Evolutionary conservation across 1,284 basidiomycete species (phyloP), one percentile per base, ranked within the genome.

Genomic region (Caloboletus firmus): DNA sequence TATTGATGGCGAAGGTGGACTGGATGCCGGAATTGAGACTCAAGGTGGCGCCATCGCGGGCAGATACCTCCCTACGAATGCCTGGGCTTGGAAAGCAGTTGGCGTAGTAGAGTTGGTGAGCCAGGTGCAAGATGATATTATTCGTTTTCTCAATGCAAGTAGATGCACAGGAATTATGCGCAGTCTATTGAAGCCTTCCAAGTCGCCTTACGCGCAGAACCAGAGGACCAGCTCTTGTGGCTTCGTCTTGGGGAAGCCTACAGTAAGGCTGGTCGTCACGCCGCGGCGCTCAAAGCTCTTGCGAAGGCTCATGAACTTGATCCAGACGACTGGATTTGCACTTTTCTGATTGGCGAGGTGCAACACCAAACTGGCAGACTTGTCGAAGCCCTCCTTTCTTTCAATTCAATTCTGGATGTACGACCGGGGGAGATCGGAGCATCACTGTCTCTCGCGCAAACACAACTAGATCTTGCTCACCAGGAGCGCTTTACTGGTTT

Each of bases 21-120:
- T 88, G 18, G 82, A 86, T 62, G 84, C 81, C 31, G 84, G 85
- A 0, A 70, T 81, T 15, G 75, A 77, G 31, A 78, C 77, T 18
- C 69, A 75, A 22, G 77, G 76, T 40, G 68, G 76, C 42, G 76
- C 73, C 44, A 74, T 77, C 0, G 72, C 71, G 35, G 76, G 73
- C 40, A 76, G 81, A 58, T 84, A 84, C 69, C 79, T 87, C 32
- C 91, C 93, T 0, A 85, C 84, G 40, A 95, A 95, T 63, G 83
- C 89, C 3, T 99, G 97, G 97, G 97, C 97, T 1, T 99, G 95
- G 95, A 98, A 98, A 72, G 96, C 97, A 11, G 77, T 97, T 28
- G 97, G 97, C 1, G 84, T 92, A 1, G 95, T 96, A 2, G 93
- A 98, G 67, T 76, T 98, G 74, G 94, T 94, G 64, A 73, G 85